Conservation (phyloP, 768 basidiomycete genomes). For the Pleurotus platypus region DNA sequence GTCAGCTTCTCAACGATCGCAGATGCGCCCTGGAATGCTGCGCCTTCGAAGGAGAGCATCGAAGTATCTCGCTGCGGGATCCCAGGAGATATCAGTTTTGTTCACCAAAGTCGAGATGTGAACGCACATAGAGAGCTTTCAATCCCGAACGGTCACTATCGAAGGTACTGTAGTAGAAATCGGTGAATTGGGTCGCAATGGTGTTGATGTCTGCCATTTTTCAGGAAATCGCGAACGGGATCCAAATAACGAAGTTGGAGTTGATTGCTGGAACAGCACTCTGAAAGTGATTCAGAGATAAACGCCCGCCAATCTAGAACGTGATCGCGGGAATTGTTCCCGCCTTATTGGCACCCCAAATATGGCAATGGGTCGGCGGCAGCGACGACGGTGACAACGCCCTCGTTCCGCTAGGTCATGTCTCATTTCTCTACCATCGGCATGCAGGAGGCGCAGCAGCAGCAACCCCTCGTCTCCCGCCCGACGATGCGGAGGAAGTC, state of each 20-base stretch:
- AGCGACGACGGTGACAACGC: too few relatives aligned
- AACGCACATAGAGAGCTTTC: conserved; percentile 72
- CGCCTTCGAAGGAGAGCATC: conserved; percentile 83
- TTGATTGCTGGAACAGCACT: not conserved
- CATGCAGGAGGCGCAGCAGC: not conserved
- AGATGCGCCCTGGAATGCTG: conserved; percentile 47
- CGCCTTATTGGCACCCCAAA: too few relatives aligned
- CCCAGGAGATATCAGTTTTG: conserved; percentile 24
- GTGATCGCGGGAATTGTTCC: too few relatives aligned
- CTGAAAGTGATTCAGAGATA: not conserved
- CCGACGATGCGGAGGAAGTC: conserved; percentile 81
- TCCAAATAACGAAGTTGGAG: not conserved
- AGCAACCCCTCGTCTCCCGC: conserved; percentile 22
- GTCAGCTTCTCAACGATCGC: conserved; percentile 71
- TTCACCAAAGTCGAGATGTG: not conserved
- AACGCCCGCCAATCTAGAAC: not conserved
- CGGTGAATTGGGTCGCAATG: conserved; percentile 76
- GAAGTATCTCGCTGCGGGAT: conserved; percentile 63
- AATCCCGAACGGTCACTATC: conserved; percentile 59
- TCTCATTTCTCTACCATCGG: conserved; percentile 25
- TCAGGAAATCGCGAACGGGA: conserved; percentile 11
- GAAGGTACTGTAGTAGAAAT: conserved; percentile 83
- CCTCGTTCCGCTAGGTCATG: conserved; percentile 20
- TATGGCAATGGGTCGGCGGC: too few relatives aligned
- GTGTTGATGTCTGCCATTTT: conserved; percentile 69